Conservation (phyloP, 306 rosid species). For the Cicer pinnatifidum region DNA sequence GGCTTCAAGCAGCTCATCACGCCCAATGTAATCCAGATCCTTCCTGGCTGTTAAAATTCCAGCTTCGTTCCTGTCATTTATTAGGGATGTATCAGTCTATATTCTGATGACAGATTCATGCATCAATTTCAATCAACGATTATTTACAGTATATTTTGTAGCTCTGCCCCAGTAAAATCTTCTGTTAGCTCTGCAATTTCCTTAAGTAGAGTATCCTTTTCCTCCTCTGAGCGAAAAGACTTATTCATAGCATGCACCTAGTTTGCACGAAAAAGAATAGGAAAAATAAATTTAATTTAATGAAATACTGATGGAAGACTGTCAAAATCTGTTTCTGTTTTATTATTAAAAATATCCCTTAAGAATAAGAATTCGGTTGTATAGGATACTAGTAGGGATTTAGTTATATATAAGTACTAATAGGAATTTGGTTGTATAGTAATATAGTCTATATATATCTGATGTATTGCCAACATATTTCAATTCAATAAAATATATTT, state of each 20-base stretch:
- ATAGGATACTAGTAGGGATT: too few species aligned
- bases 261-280: constrained; percentile 37
- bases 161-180: constrained; percentile 98
- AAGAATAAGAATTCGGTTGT: too few species aligned
- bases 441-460: too few species aligned
- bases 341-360: too few species aligned
- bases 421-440: too few species aligned
- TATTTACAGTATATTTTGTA: constrained; percentile 89
- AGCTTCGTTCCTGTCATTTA: constrained; percentile 89
- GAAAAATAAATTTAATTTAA: constrained; percentile 13
- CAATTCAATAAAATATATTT: too few species aligned
- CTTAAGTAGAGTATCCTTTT: constrained; percentile 69
- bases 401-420: too few species aligned
- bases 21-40: constrained; percentile 87
- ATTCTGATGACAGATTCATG: constrained; percentile 31
- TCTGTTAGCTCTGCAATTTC: constrained; percentile 90
- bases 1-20: constrained; percentile 92
- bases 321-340: too few species aligned
- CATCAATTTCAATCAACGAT: constrained; percentile 34
- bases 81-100: constrained; percentile 45
- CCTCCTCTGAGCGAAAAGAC: constrained; percentile 80
- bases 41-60: constrained; percentile 99
- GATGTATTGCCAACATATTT: too few species aligned
- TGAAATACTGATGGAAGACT: constrained; percentile 38
- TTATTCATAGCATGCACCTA: constrained; percentile 99